These are phyloP conservation scores for Colletotrichum sp. DNA, from an alignment of 2,329 filamentous ascomycete genomes.

Conservation along the genomic window DNA sequence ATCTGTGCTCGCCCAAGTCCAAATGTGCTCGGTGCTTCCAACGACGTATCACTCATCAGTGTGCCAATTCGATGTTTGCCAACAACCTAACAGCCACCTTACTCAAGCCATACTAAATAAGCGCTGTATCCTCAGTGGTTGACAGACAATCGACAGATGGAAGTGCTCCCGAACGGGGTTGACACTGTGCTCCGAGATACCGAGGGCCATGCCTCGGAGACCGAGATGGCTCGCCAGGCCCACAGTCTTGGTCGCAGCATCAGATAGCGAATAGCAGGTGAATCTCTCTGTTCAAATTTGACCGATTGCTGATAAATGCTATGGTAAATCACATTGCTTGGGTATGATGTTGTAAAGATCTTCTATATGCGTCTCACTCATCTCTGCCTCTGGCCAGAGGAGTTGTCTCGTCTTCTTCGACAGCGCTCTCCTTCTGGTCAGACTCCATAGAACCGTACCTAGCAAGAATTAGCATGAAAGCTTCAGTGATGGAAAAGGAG, in stretches of 20 bases:
- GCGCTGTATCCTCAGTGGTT: neutral
- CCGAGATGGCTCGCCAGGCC: neutral
- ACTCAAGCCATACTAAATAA: neutral
- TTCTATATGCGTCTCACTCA: neutral
- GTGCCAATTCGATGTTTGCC: neutral
- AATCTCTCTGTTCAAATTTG: neutral
- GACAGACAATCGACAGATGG: neutral
- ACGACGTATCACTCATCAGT: neutral
- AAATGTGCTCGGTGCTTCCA: neutral
- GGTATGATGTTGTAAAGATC: neutral
- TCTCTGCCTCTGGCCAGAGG: neutral
- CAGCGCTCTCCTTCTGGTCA: neutral
- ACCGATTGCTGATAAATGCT: neutral
- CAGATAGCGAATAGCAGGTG: neutral
- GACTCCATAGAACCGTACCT: constrained; percentile 17
- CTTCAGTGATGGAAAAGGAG: neutral
- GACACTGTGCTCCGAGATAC: neutral
- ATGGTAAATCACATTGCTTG: neutral
- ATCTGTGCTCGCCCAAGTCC: neutral
- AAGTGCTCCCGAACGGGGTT: neutral
- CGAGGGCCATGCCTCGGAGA: neutral
- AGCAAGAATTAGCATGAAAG: neutral
- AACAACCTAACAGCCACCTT: accelerated
- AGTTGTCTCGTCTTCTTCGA: neutral
- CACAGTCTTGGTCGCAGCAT: neutral